These are phyloP conservation scores for Ammopiptanthus mongolicus DNA, from an alignment of 306 rosid species.

Conservation along the genomic window DNA sequence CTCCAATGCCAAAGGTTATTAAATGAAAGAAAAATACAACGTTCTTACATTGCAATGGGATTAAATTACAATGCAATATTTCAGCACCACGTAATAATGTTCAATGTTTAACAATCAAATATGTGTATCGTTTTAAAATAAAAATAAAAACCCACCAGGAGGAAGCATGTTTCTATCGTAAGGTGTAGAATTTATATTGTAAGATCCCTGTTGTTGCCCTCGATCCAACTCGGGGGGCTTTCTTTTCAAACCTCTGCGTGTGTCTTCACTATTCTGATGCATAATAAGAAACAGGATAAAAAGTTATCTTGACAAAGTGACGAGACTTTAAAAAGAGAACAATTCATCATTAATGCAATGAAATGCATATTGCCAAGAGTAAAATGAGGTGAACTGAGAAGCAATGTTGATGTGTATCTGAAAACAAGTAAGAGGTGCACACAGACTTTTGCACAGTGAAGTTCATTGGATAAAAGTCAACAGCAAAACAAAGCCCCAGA, in stretches of 20 bases:
- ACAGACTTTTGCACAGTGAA: background rate
- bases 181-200: constrained; percentile 48
- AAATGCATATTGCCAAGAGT: background rate
- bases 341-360: background rate
- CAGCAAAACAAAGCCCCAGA: background rate
- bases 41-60: background rate
- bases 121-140: background rate
- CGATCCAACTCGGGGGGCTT: constrained; percentile 54
- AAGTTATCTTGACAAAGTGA: background rate
- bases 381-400: background rate
- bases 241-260: constrained; percentile 61
- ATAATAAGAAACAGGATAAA: constrained; percentile 29
- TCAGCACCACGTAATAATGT: background rate
- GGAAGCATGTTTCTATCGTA: constrained; percentile 64
- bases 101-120: constrained; percentile 1
- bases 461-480: background rate
- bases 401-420: background rate
- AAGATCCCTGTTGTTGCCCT: constrained; percentile 43
- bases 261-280: constrained; percentile 66
- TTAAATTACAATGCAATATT: background rate
- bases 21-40: background rate
- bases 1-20: background rate
- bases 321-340: background rate
- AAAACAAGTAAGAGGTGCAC: constrained; percentile 9
- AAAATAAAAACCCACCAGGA: constrained; percentile 47